These are phyloP conservation scores for Pilaira anomala DNA, from an alignment of 192 early-diverging fungal species.

Conservation along the genomic window DNA sequence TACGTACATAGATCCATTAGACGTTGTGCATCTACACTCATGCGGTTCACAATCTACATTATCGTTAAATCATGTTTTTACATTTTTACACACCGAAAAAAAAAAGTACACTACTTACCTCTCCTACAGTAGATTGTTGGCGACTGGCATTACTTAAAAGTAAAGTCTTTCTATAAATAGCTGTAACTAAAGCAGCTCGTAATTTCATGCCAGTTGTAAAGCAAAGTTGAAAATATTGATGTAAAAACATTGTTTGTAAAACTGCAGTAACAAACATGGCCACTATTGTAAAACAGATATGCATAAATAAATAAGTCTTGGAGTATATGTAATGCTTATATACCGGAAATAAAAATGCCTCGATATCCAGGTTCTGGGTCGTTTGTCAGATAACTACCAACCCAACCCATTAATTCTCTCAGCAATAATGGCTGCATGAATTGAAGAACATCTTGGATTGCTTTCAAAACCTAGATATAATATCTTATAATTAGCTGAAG, in stretches of 20 bases:
- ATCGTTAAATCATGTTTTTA: not conserved
- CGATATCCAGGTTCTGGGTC: constrained; percentile 55
- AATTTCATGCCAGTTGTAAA: constrained; percentile 68
- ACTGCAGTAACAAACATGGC: constrained; percentile 72
- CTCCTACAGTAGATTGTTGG: constrained; percentile 77
- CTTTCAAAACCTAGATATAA: constrained; percentile 58
- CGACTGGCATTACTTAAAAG: constrained; percentile 73
- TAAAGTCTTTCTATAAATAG: constrained; percentile 83
- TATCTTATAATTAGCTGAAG: not conserved
- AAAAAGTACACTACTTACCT: constrained; percentile 54
- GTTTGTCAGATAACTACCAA: constrained; percentile 52
- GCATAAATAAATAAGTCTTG: not conserved
- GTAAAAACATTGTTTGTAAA: constrained; percentile 74
- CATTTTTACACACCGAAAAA: not conserved
- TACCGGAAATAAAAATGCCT: constrained; percentile 74
- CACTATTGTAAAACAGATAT: constrained; percentile 17
- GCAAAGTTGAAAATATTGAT: constrained; percentile 86
- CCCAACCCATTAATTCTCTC: constrained; percentile 60
- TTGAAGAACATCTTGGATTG: constrained; percentile 63
- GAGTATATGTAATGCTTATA: constrained; percentile 1
- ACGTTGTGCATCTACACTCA: constrained; percentile 64
- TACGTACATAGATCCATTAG: constrained; percentile 66
- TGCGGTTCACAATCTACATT: constrained; percentile 51
- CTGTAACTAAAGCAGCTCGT: constrained; percentile 67
- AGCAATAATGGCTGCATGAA: constrained; percentile 80